These are phyloP conservation scores for Magnusiomyces ingens DNA, from an alignment of 1,139 yeast species.

Conservation along the genomic window DNA sequence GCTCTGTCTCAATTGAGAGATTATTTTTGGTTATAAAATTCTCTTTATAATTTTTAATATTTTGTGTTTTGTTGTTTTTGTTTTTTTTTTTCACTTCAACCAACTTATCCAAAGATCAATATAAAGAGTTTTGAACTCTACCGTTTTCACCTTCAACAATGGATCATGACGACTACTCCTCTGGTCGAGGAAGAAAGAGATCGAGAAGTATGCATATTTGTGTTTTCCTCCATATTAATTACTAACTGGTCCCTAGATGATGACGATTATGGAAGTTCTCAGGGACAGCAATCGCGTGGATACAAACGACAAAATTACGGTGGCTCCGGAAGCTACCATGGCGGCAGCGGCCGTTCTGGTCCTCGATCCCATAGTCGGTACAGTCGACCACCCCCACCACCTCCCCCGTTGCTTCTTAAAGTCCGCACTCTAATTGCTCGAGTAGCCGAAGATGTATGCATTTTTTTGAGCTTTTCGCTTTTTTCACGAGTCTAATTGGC, in stretches of 20 bases:
- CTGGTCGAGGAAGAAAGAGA: too few species aligned
- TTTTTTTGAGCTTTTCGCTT: not conserved
- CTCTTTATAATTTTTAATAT: too few species aligned
- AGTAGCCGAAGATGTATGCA: slow-evolving; percentile 28
- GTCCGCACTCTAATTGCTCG: slow-evolving; percentile 22
- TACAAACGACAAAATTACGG: not conserved
- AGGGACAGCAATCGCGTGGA: not conserved
- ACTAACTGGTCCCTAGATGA: not conserved
- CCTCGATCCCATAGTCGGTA: not conserved
- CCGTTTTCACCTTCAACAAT: too few species aligned
- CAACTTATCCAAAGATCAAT: too few species aligned
- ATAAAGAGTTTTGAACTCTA: too few species aligned
- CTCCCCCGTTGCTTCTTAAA: slow-evolving; percentile 11
- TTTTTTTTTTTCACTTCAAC: too few species aligned
- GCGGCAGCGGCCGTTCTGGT: not conserved
- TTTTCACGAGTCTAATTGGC: not conserved
- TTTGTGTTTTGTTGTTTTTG: too few species aligned
- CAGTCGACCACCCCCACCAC: slow-evolving; percentile 8
- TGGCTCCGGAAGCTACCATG: not conserved
- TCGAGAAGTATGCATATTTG: too few species aligned
- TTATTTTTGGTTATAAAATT: too few species aligned
- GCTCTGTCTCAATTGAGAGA: too few species aligned
- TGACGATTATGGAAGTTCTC: not conserved
- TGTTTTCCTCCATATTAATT: not conserved
- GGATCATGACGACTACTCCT: too few species aligned